These are phyloP conservation scores for Neolecta irregularis DNA, from an alignment of 1,139 yeast genomes.

Conservation along the genomic window DNA sequence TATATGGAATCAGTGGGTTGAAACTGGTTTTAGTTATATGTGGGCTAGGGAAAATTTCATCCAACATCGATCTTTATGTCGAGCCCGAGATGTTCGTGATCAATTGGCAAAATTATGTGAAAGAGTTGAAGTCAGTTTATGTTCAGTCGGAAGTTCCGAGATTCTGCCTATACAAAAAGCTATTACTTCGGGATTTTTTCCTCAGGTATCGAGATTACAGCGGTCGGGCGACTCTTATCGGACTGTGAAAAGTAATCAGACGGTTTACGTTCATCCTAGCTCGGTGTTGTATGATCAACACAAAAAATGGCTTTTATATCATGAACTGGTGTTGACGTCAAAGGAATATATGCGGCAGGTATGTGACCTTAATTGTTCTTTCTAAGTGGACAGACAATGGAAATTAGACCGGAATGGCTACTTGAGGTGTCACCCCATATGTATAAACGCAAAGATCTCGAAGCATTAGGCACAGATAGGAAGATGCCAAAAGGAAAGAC, in stretches of 20 bases:
- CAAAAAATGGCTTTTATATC: constrained; percentile 47
- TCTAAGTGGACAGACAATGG: no score
- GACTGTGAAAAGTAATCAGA: constrained; percentile 45
- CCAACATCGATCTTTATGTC: constrained; percentile 53
- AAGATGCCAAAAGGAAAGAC: no score
- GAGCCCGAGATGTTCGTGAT: constrained; percentile 58
- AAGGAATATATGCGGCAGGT: constrained; percentile 85
- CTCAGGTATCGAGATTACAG: constrained; percentile 57
- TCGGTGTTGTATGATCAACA: constrained; percentile 35
- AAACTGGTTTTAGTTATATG: constrained; percentile 48
- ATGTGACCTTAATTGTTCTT: no score
- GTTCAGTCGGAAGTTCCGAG: constrained; percentile 17
- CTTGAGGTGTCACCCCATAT: constrained; percentile 52
- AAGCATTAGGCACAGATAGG: constrained; percentile 15
- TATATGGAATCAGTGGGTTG: constrained; percentile 64
- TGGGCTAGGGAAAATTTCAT: constrained; percentile 85
- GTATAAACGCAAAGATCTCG: constrained; percentile 22
- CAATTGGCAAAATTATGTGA: constrained; percentile 50
- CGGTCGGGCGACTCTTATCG: constrained; percentile 58
- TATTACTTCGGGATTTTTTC: constrained; percentile 67
- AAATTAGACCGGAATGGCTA: constrained; percentile 52
- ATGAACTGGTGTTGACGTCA: constrained; percentile 72
- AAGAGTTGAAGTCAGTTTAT: constrained; percentile 36
- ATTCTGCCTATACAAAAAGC: constrained; percentile 42
- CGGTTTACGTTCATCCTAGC: constrained; percentile 73